phyloP scores from a whole-genome alignment of 805 yeast species.

The Candida gorgasii region DNA sequence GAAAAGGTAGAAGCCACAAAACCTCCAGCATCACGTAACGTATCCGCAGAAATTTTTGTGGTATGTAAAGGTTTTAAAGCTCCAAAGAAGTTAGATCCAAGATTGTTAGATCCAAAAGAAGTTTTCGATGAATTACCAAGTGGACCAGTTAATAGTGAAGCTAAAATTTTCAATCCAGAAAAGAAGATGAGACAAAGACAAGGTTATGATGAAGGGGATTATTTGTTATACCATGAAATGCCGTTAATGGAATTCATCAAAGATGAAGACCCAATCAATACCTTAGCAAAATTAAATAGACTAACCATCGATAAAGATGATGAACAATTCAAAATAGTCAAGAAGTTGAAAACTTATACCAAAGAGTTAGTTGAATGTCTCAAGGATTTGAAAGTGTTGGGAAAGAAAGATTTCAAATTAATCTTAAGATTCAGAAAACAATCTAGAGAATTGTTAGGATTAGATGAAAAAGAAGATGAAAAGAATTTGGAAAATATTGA shows the following conservation, averaged over 20 bases:
- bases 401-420: conserved; percentile 87
- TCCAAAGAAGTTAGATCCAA: conserved; percentile 92
- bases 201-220: conserved; percentile 96
- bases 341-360: conserved; percentile 74
- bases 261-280: conserved; percentile 78
- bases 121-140: conserved; percentile 87
- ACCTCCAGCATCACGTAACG: conserved; percentile 98
- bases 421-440: conserved; percentile 86
- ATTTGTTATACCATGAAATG: conserved; percentile 65
- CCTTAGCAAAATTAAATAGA: conserved; percentile 71
- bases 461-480: conserved; percentile 59
- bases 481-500: conserved; percentile 52
- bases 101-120: conserved; percentile 85
- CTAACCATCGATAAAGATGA: conserved; percentile 56
- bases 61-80: conserved; percentile 96
- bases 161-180: conserved; percentile 93
- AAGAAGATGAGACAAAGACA: conserved; percentile 85
- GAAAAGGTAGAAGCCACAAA: conserved; percentile 98
- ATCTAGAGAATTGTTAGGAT: conserved; percentile 74
- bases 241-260: conserved; percentile 79
- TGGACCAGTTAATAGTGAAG: conserved; percentile 77
- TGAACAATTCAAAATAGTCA: conserved; percentile 70
- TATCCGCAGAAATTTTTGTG: conserved; percentile 97
- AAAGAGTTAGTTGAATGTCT: conserved; percentile 78
- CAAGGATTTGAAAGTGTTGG: conserved; percentile 90